Percentiles rank a stretch among this genome's conserved stretches.
Evolutionary conservation across 306 rosid genomes (phyloP).

Genomic region (Crataegus laevigata): DNA sequence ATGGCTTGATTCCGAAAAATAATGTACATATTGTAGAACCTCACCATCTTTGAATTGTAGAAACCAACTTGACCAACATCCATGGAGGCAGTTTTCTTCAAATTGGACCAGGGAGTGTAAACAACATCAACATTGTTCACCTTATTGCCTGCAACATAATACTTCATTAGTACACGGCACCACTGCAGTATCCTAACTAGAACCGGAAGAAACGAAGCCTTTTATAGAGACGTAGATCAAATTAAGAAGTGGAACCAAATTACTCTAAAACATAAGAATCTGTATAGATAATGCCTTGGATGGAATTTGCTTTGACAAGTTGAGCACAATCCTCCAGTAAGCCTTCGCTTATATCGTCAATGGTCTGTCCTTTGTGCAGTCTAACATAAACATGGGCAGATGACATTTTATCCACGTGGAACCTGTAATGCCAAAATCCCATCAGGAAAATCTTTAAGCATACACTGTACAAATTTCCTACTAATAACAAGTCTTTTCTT

Average conservation of each 20-base stretch:
- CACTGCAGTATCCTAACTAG: not conserved
- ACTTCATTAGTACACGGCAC: constrained; percentile 1
- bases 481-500: not conserved
- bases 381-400: constrained; percentile 96
- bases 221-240: not conserved
- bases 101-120: constrained; percentile 96
- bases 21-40: constrained; percentile 3
- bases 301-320: constrained; percentile 97
- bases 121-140: constrained; percentile 90
- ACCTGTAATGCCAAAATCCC: constrained; percentile 41
- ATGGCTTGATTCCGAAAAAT: not conserved
- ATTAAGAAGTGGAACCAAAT: not conserved
- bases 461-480: not conserved
- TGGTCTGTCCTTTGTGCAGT: constrained; percentile 82
- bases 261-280: constrained; percentile 13
- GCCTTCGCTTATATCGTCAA: constrained; percentile 79
- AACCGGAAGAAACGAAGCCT: not conserved
- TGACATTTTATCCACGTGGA: constrained; percentile 97
- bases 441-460: not conserved
- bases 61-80: constrained; percentile 99
- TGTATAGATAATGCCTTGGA: constrained; percentile 56
- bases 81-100: constrained; percentile 96
- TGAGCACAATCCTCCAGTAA: constrained; percentile 92
- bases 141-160: constrained; percentile 64
- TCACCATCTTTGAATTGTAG: constrained; percentile 70